phyloP scores from a whole-genome alignment of 345 rosid genomes.

The Noccaea caerulescens region DNA sequence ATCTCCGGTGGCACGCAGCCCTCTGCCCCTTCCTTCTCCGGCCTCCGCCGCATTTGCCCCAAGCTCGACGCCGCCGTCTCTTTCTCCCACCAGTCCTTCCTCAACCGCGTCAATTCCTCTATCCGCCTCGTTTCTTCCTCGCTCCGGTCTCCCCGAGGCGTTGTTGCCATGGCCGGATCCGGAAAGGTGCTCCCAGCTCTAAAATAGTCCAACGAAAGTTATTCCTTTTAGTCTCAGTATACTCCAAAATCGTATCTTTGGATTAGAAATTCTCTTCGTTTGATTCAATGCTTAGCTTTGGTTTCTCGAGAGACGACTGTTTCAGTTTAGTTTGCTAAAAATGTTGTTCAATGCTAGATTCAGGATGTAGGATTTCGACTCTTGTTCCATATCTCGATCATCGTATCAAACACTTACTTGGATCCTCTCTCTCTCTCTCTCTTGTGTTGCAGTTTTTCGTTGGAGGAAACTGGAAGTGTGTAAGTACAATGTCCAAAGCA shows the following conservation, averaged over 20 bases:
- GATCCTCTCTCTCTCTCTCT: not conserved
- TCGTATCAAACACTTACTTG: constrained; percentile 1
- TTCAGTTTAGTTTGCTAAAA: constrained; percentile 11
- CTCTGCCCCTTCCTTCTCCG: constrained; percentile 55
- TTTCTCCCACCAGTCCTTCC: constrained; percentile 44
- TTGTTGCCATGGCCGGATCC: constrained; percentile 87
- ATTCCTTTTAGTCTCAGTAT: constrained; percentile 10
- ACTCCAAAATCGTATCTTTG: not conserved
- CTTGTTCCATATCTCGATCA: not conserved
- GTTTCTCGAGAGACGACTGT: not conserved
- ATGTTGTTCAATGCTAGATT: constrained; percentile 16
- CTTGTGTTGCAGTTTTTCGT: constrained; percentile 89
- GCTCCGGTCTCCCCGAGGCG: constrained; percentile 58
- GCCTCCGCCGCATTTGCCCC: constrained; percentile 54
- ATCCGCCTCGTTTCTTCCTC: constrained; percentile 59
- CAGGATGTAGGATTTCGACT: not conserved
- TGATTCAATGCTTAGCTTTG: constrained; percentile 8
- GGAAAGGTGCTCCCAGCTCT: constrained; percentile 63
- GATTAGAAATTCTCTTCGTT: not conserved
- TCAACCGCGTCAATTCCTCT: constrained; percentile 52
- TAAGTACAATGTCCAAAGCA: constrained; percentile 48
- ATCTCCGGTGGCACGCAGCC: constrained; percentile 48
- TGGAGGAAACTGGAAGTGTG: constrained; percentile 99
- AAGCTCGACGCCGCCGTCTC: constrained; percentile 44
- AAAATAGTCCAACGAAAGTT: not conserved